These are phyloP conservation scores for Aureobasidium melanogenum DNA, from an alignment of 2,329 filamentous ascomycete genomes.

Conservation along the genomic window DNA sequence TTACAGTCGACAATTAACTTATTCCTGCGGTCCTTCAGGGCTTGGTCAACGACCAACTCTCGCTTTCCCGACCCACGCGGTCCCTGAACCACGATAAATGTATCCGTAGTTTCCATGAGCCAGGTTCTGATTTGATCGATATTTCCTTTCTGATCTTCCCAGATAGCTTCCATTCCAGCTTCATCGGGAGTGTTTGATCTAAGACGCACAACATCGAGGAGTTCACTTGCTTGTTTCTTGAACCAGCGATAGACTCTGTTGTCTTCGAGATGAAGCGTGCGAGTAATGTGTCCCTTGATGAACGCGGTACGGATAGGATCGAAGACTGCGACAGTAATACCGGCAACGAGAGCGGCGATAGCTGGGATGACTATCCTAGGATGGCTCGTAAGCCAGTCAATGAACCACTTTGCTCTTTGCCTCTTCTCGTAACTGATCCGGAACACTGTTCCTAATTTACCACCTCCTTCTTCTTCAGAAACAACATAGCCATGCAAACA, in stretches of 20 bases:
- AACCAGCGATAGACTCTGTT: slow-evolving; percentile 74
- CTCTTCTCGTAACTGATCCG: slow-evolving; percentile 77
- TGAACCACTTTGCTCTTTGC: slow-evolving; percentile 67
- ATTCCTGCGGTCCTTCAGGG: slow-evolving; percentile 61
- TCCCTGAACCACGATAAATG: slow-evolving; percentile 88
- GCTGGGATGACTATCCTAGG: slow-evolving; percentile 81
- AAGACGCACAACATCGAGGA: slow-evolving; percentile 46
- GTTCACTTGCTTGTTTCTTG: slow-evolving; percentile 58
- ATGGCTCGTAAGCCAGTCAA: slow-evolving; percentile 80
- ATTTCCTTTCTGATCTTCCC: slow-evolving; percentile 74
- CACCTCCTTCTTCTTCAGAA: slow-evolving; percentile 58
- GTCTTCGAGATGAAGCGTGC: slow-evolving; percentile 64
- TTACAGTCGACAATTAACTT: slow-evolving; percentile 89
- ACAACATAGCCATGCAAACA: slow-evolving; percentile 82
- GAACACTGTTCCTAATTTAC: slow-evolving; percentile 65
- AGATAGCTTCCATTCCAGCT: slow-evolving; percentile 68
- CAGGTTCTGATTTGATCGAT: slow-evolving; percentile 77
- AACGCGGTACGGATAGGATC: slow-evolving; percentile 93
- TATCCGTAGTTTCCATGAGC: slow-evolving; percentile 81
- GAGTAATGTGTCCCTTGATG: slow-evolving; percentile 77
- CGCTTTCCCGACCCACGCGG: slow-evolving; percentile 85
- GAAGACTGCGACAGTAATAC: slow-evolving; percentile 78
- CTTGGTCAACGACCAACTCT: slow-evolving; percentile 78
- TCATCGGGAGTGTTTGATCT: slow-evolving; percentile 47
- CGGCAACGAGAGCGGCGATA: slow-evolving; percentile 70